Evolutionary conservation across 75 land plant species (phyloP), one percentile per base, ranked within the genome.

Genomic region (Pinus tabuliformis): DNA sequence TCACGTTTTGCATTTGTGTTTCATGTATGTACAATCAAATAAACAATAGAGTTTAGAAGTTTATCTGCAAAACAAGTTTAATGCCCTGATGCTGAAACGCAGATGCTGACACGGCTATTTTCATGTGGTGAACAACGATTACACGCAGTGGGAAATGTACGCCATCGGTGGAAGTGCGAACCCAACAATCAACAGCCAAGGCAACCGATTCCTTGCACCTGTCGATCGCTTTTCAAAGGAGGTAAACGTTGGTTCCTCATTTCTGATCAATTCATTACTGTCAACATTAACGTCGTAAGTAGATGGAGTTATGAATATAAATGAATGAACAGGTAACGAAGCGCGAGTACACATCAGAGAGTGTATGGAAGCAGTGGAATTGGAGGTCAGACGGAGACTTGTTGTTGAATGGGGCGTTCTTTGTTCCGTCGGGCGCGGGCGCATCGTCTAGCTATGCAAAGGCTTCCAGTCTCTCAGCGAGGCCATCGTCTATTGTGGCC

Each of bases 71-170:
- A 49, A 49, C 0, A 49, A 49, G 0, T 49, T 42, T 33, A 75
- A 37, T 5, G 15, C 6, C 3, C 2, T 17, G 30, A 39, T 52
- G 24, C 5, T 9, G 8, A 21, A n/a, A 78, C 76, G 68, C 90
- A 88, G 97, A 77, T 93, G 98, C 76, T 85, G 98, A 42, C 89
- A 86, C 76, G 98, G 98, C 14, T 87, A 91, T 59, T 91, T 93
- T 79, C 97, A 95, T 75, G 93, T 95, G 12, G 91, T 94, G 72
- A 94, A 94, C 86, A 94, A 94, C 72, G 89, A 92, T 76, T 94
- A 94, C 77, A 85, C 88, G 36, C 92, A 88, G 83, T 94, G 97
- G 97, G 92, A 85, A 78, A 94, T 94, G 97, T 94, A 94, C 77
- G 97, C 97, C 54, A 88, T 94, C 52, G 97, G 97, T 59, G 97